Conservation (phyloP, 768 basidiomycete species). For the Amanita jacksonii region DNA sequence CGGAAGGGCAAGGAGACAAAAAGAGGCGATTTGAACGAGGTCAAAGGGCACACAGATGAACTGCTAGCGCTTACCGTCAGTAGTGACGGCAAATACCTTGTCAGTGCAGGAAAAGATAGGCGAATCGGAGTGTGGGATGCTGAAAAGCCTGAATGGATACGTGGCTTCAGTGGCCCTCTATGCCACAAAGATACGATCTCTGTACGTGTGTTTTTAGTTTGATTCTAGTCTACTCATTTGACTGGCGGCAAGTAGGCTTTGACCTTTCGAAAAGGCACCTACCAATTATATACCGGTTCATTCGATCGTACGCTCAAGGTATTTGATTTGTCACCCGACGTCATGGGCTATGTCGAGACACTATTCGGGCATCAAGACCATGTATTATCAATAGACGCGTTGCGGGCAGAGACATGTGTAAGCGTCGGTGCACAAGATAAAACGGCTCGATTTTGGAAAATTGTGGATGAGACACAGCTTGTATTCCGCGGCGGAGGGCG, state of each 20-base stretch:
- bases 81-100: constrained; percentile 75
- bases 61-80: constrained; percentile 79
- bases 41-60: constrained; percentile 80
- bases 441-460: constrained; percentile 92
- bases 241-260: constrained; percentile 35
- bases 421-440: constrained; percentile 88
- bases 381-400: constrained; percentile 66
- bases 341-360: constrained; percentile 92
- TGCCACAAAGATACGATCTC: constrained; percentile 39
- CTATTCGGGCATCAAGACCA: constrained; percentile 95
- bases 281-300: constrained; percentile 67
- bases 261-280: constrained; percentile 68
- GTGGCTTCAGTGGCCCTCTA: constrained; percentile 73
- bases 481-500: constrained; percentile 95
- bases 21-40: constrained; percentile 28
- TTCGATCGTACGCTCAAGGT: constrained; percentile 87
- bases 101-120: constrained; percentile 80
- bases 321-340: constrained; percentile 59
- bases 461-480: constrained; percentile 88
- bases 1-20: constrained; percentile 38
- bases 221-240: constrained; percentile 5
- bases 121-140: constrained; percentile 82
- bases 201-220: constrained; percentile 16
- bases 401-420: constrained; percentile 77
- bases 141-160: constrained; percentile 66